phyloP scores from a whole-genome alignment of 2,329 filamentous ascomycete species.

The Trichoderma aggressivum region DNA sequence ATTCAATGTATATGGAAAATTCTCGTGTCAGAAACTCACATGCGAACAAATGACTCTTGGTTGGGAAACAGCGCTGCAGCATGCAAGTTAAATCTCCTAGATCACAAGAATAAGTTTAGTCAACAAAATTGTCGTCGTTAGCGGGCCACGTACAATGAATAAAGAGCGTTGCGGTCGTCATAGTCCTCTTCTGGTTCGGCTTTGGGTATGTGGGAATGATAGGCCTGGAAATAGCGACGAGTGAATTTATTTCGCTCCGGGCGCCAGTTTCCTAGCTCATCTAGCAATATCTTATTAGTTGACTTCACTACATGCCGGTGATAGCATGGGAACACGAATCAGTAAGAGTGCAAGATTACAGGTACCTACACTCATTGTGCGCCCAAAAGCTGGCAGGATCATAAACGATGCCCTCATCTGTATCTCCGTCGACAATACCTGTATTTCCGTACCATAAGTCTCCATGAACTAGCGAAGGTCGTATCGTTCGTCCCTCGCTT shows the following conservation, averaged over 20 bases:
- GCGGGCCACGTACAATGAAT: neutral
- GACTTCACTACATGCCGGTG: neutral
- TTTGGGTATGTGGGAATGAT: neutral
- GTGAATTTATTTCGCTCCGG: slow-evolving; percentile 1
- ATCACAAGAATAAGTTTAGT: neutral
- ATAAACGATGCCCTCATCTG: slow-evolving; percentile 34
- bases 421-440: slow-evolving; percentile 30
- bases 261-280: slow-evolving; percentile 8
- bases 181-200: slow-evolving; percentile 3
- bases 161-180: neutral
- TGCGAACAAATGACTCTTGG: neutral
- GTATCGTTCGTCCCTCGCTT: slow-evolving; percentile 37
- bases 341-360: neutral
- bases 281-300: neutral
- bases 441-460: slow-evolving; percentile 43
- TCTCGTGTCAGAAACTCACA: neutral
- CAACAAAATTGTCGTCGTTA: neutral
- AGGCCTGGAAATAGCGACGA: neutral
- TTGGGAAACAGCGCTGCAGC: neutral
- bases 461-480: slow-evolving; percentile 44
- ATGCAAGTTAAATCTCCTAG: neutral
- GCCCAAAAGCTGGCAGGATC: slow-evolving; percentile 41
- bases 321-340: neutral
- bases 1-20: neutral
- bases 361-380: slow-evolving; percentile 41